Base-by-base conservation (phyloP, 1,139 yeast genomes). In the Candida tunisiensis region DNA sequence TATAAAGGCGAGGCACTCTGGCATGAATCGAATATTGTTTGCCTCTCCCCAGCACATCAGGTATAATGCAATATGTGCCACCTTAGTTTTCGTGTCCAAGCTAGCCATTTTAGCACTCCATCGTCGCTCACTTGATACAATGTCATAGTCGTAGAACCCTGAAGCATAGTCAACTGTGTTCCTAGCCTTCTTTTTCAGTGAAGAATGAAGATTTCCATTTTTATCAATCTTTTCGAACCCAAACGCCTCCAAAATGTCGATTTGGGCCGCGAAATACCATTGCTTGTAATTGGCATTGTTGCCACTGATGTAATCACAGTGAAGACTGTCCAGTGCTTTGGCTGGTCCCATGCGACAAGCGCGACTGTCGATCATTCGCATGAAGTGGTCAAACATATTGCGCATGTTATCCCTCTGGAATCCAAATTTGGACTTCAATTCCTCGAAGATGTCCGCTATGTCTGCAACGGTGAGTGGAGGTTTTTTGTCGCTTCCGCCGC, bases 21-120 rank as follows among this genome's bases (percentile, higher is more conserved):
- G 93, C 64, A 80, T 69, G 41, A 75, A 79, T 30, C 93, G 55
- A 2, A 78, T 49, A 40, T 78, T 85, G 41, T 77, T 79, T 0
- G 93, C 83, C 47, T 82, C 94, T 1, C 93, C 92, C 94, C 94
- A 82, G 38, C 79, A 68, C 33, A 79, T 52, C 13, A 82, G 56
- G 39, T 73, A 82, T 8, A 82, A 48, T 0, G 77, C 73, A 8
- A 80, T 43, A 38, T 82, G 93, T 23, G 69, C 60, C 1, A 70
- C 16, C 47, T 72, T 62, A 33, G 74, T 73, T 5, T 54, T 42
- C 2, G 75, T 59, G 0, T 69, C 42, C 30, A 72, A 47, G 4
- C 51, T 48, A 30, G 61, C 60, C 83, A 79, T 74, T 36, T 60
- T 66, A 7, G 52, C 43, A 28, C 61, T 62, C 88, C 92, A 79